Base-by-base conservation (phyloP, 352 stramenopile genomes). In the Phytophthora hybrid region DNA sequence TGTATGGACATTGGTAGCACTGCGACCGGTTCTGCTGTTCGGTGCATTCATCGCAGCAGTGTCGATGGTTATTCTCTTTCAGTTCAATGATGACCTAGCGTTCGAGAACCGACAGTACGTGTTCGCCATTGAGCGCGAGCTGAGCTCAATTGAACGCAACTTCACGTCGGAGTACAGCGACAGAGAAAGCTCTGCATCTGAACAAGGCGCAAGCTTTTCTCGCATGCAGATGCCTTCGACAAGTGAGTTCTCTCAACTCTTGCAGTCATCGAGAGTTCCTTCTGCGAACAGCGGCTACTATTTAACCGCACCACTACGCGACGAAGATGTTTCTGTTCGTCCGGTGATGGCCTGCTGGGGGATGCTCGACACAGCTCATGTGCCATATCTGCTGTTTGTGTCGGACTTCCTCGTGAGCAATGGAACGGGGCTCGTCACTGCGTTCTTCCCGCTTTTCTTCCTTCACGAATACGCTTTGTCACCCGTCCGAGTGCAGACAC, bases 51-150 rank as follows among this genome's bases (percentile, higher is more conserved):
- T 97, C 19, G 85, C 82, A 23, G 69, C 89, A 14, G 54, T 91
- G 18, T 76, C 84, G 16, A 78, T 97, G 70, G 51, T 91, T 0
- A 18, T 89, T 23, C 70, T 97, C 8, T 94, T 96, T 58, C 77
- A 83, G 58, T 90, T 97, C 66, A 83, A 94, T 61, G 91, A 97
- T 63, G 90, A 94, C 70, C 57, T 86, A 18, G 84, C 91, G 8
- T 89, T 81, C 47, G 87, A 95, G 68, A 92, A 92, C 60, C 73
- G 88, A 14, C 71, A 86, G 66, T 76, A 83, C 18, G 68, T 87
- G 39, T 47, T 91, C 10, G 77, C 69, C 1, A 76, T 92, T 29
- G 88, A 95, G 66, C 80, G 81, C 5, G 83, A 93, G 34, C 61
- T 90, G 16, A 71, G 76, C 64, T 91, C 88, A 3, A 94, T 94